Evolutionary conservation across 768 basidiomycete genomes (phyloP).

Genomic region (Pisolithus marmoratus): DNA sequence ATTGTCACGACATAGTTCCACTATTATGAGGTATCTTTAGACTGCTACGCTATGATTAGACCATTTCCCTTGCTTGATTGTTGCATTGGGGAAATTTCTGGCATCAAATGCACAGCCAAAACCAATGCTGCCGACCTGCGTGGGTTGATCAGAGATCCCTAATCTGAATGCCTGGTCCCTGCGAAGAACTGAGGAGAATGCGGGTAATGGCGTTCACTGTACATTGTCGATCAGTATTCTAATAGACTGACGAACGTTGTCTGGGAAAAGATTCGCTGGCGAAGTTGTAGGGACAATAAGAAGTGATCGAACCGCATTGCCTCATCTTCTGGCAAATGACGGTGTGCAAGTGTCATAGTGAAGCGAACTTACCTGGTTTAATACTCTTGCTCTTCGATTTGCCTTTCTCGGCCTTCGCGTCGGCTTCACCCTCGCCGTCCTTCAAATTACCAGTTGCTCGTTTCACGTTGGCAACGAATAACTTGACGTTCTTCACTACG

Average conservation of each 20-base stretch:
- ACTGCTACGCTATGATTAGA: neutral
- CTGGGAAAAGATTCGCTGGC: neutral
- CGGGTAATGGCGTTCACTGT: conserved; percentile 72
- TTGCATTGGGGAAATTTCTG: neutral
- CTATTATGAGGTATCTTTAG: neutral
- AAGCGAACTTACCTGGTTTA: conserved; percentile 38
- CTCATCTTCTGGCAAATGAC: no score
- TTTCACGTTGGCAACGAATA: conserved; percentile 72
- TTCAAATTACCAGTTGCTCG: conserved; percentile 66
- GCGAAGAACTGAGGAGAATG: conserved; percentile 78
- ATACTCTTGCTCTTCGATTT: conserved; percentile 31
- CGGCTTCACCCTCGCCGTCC: conserved; percentile 34
- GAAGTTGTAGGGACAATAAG: neutral
- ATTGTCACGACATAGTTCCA: no score
- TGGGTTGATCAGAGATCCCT: conserved; percentile 52
- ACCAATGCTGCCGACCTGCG: conserved; percentile 11
- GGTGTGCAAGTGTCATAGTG: no score
- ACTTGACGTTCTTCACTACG: conserved; percentile 70
- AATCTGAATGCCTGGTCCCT: conserved; percentile 87
- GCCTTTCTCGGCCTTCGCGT: conserved; percentile 38
- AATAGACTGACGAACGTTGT: neutral
- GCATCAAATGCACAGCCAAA: conserved; percentile 10
- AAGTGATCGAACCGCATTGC: no score
- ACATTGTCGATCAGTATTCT: neutral
- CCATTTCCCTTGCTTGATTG: no score